Base-by-base conservation (phyloP, 1,139 yeast species). In the Lodderomyces pseudojiufengensis region DNA sequence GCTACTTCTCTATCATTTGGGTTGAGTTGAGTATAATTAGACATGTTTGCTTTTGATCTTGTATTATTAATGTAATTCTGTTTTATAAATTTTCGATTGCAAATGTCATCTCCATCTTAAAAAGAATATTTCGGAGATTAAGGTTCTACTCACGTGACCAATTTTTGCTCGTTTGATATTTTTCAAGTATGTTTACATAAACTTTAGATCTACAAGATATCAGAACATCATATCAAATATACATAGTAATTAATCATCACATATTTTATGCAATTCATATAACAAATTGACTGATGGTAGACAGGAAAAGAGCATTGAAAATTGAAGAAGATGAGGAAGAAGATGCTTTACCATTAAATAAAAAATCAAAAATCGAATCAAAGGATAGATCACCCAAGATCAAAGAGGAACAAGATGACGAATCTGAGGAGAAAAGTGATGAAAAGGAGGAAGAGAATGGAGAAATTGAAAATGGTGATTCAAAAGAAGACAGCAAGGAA, bases 21-120 rank as follows among this genome's bases (percentile, higher is more conserved):
- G 12, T 52, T 56, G 37, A 76, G 56, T 41, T 67, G 75, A 11
- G 78, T 69, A 47, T 74, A 75, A 46, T 72, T 68, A 7, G 79
- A 73, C 78, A 73, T 73, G 25, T 4, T 36, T 27, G 21, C 34
- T 31, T 29, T 22, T 6, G 10, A 31, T n/a, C n/a, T n/a, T n/a
- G n/a, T n/a, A n/a, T n/a, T n/a, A n/a, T n/a, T n/a, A n/a, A n/a
- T n/a, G n/a, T n/a, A n/a, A n/a, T n/a, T n/a, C n/a, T n/a, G n/a
- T n/a, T n/a, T n/a, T n/a, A n/a, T n/a, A n/a, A n/a, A n/a, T n/a
- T n/a, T n/a, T n/a, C n/a, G n/a, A n/a, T n/a, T n/a, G n/a, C n/a
- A n/a, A n/a, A 18, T 18, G 20, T 18, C 20, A 18, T 18, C 20
- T 18, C 20, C n/a, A n/a, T n/a, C n/a, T n/a, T n/a, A n/a, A n/a